Percentiles rank a stretch among this genome's conserved stretches.
Conservation (phyloP, 768 basidiomycete species). For the Plicaturopsis crispa region DNA sequence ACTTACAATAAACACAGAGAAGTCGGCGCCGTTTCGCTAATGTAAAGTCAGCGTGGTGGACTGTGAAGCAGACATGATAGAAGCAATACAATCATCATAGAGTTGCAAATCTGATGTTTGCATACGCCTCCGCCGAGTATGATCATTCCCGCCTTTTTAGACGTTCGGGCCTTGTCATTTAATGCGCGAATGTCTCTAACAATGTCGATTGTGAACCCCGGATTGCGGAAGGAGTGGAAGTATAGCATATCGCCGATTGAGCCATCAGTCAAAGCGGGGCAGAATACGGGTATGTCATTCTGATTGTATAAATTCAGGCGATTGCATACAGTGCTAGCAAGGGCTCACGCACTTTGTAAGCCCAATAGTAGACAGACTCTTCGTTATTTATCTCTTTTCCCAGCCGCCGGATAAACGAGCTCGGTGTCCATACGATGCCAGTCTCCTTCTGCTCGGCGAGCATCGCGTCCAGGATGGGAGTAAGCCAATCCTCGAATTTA, state of each 20-base stretch:
- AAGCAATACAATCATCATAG: constrained; percentile 82
- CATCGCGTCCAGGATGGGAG: constrained; percentile 87
- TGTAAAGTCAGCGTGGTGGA: too few relatives aligned
- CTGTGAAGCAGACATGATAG: constrained; percentile 4
- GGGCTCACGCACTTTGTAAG: constrained; percentile 77
- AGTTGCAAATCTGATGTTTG: constrained; percentile 99
- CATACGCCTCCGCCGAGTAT: constrained; percentile 97
- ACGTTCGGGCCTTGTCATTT: constrained; percentile 83
- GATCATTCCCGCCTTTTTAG: constrained; percentile 96
- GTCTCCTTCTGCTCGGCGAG: constrained; percentile 75
- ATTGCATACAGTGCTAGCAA: constrained; percentile 9
- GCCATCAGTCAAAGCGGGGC: constrained; percentile 95
- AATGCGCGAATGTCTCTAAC: constrained; percentile 88
- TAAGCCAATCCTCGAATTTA: constrained; percentile 99
- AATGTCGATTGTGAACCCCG: constrained; percentile 85
- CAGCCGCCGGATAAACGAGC: constrained; percentile 83
- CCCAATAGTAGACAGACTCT: constrained; percentile 98
- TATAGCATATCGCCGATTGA: constrained; percentile 99
- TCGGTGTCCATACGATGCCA: constrained; percentile 84
- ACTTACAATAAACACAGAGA: constrained; percentile 87
- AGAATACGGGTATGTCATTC: constrained; percentile 99
- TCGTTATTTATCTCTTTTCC: constrained; percentile 97
- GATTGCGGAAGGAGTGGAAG: constrained; percentile 90
- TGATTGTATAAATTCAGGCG: constrained; percentile 27
- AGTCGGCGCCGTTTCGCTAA: constrained; percentile 97